A percentile compares a stretch with the other conserved stretches of the same genome.
These are phyloP conservation scores for Leccinum barrowsii DNA, from an alignment of 768 basidiomycete species.

Conservation along the genomic window DNA sequence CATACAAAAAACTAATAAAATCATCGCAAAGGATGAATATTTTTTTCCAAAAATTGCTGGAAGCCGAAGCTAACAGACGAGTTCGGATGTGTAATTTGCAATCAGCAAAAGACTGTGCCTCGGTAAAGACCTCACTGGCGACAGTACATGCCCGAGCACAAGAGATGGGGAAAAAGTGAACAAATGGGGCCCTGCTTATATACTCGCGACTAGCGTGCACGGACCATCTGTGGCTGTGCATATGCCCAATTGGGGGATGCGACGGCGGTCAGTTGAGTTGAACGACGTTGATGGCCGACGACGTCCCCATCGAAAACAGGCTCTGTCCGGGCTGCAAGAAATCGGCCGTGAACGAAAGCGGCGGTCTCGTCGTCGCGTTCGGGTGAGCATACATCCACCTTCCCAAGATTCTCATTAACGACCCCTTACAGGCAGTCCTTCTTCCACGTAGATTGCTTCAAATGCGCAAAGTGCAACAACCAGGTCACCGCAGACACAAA, in stretches of 20 bases:
- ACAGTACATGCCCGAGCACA: slow-evolving; percentile 96
- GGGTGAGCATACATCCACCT: slow-evolving; percentile 57
- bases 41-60: slow-evolving; percentile 85
- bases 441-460: slow-evolving; percentile 94
- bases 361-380: slow-evolving; percentile 91
- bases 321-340: slow-evolving; percentile 80
- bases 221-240: slow-evolving; percentile 17
- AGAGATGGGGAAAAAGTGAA: slow-evolving; percentile 52
- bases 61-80: slow-evolving; percentile 85
- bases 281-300: slow-evolving; percentile 14
- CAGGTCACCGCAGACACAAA: slow-evolving; percentile 96
- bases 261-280: background rate
- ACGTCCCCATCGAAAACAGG: slow-evolving; percentile 45
- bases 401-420: background rate
- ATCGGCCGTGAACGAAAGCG: slow-evolving; percentile 76
- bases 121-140: slow-evolving; percentile 95
- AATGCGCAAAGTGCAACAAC: slow-evolving; percentile 92
- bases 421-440: slow-evolving; percentile 69
- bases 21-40: background rate
- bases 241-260: background rate
- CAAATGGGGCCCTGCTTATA: slow-evolving; percentile 1
- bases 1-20: background rate
- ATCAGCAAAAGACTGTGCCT: slow-evolving; percentile 95
- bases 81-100: slow-evolving; percentile 98
- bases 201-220: slow-evolving; percentile 9